Evolutionary conservation across 2,329 filamentous ascomycete species (phyloP), one percentile per base, ranked within the genome.

Genomic region (Nannizziopsis arthrosporioides): DNA sequence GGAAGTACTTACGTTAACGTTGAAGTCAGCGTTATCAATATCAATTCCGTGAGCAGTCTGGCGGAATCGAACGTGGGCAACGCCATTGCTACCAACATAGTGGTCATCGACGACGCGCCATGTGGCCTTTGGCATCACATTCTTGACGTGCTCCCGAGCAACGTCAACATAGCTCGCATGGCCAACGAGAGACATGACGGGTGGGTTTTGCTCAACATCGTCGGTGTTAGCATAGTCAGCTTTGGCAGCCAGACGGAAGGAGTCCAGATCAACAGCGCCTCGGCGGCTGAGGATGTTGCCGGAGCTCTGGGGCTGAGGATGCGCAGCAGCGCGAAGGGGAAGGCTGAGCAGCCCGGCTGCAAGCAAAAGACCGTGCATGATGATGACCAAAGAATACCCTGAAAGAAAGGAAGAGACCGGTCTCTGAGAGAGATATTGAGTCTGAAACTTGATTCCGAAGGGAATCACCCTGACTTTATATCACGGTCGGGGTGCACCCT

Each of bases 351-450:
- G 42, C 38, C 47, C 42, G 31, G 45, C 49, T 15, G 50, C 47
- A 31, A 52, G 47, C 39, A 52, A 43, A 42, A 52, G 50, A 39
- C 50, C 50, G 42, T 52, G 50, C 50, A 52, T 52, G 43, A 39
- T 52, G 42, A 42, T 30, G 31, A 41, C 38, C 45, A 9, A 37
- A 36, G 36, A 17, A 38, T 40, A 40, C 44, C 36, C 44, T 17
- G 39, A 30, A 46, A 40, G 19, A 40, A n/a, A 46, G 39, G 22
- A 14, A 34, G 35, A 40, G 14, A 19, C 44, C 36, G 11, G 36
- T 46, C 36, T 46, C 44, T 46, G 12, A 32, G 7, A 27, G 27
- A 12, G 14, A 11, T 46, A 32, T 27, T 10, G 36, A 46, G 38
- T 27, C 32, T 41, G 22, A 10, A 12, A 30, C 14, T 47, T 35